These are phyloP conservation scores for Phytophthora megakarya DNA, from an alignment of 352 stramenopile genomes.

Conservation along the genomic window DNA sequence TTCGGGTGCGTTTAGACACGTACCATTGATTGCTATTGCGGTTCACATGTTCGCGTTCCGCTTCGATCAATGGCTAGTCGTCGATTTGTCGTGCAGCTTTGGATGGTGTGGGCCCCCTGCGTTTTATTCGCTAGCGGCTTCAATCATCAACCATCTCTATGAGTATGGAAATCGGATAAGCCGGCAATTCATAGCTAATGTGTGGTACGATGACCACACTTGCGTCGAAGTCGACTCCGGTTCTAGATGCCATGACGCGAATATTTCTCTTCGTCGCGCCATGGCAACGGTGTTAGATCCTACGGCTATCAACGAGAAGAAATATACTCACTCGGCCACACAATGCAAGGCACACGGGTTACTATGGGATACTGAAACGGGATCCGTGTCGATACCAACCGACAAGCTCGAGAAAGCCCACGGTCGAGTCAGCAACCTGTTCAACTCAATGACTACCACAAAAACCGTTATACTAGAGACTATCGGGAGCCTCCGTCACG, in stretches of 20 bases:
- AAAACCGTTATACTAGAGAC: background rate
- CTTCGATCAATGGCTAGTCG: conserved; percentile 19
- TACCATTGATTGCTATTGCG: conserved; percentile 21
- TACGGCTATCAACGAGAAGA: conserved; percentile 1
- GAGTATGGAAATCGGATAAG: background rate
- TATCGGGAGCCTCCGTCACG: conserved; percentile 5
- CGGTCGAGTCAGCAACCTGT: background rate
- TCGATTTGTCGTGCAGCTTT: conserved; percentile 30
- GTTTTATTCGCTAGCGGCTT: conserved; percentile 25
- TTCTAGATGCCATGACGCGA: background rate
- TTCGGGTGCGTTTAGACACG: conserved; percentile 33
- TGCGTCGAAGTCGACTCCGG: conserved; percentile 20
- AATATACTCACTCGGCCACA: conserved; percentile 18
- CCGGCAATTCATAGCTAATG: conserved; percentile 16
- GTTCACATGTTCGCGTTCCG: conserved; percentile 34
- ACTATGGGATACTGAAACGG: conserved; percentile 2
- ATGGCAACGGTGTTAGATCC: conserved; percentile 25
- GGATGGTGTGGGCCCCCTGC: conserved; percentile 27
- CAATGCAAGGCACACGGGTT: conserved; percentile 14
- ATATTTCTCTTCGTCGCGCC: conserved; percentile 17
- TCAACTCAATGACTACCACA: background rate
- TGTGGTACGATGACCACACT: conserved; percentile 37
- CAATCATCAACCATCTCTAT: conserved; percentile 27
- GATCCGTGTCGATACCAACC: conserved; percentile 12
- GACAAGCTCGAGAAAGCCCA: conserved; percentile 13